Base-by-base conservation (phyloP, 768 basidiomycete species). In the Mycena haematopus region DNA sequence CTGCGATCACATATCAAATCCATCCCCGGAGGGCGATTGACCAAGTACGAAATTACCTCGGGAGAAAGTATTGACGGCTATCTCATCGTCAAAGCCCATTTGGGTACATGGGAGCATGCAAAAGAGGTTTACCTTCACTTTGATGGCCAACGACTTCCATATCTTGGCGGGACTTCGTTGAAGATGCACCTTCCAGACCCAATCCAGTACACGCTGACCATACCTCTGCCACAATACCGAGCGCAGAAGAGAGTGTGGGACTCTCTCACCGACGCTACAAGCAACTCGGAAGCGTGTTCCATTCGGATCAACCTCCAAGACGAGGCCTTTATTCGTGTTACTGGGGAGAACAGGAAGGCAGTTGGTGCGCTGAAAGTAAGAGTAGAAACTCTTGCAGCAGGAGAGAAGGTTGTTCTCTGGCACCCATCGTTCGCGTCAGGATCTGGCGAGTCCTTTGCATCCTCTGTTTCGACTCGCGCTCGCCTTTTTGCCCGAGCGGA, bases 111-210 rank as follows among this genome's bases (percentile, higher is more conserved):
- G 50, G 31, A 51, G 27, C 50, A 33, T 19, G 50, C 50, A 3
- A 51, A 51, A 21, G 50, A 51, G 50, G 31, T 51, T 21, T 51
- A 51, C 50, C 15, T 11, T 10, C 33, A 33, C n/a, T 51, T 51
- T 25, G 50, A 33, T 22, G 50, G 50, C 31, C 8, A 19, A n/a
- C 50, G 50, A 15, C 50, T 51, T 3, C 50, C 50, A 21, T 51
- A 51, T 51, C 33, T 11, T 11, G 50, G 50, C 31, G 50, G 50
- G n/a, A 51, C 50, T 25, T 51, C 31, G 2, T 33, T 51, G 31
- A 51, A 51, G 31, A 51, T 51, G 50, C 50, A 51, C 50, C 50
- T 51, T 51, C 50, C 50, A 15, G 50, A 51, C n/a, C 50, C 50
- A 21, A 51, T 51, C 31, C 29, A 51, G 31, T 51, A 51, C n/a